These are phyloP conservation scores for Irpex sp. DNA, from an alignment of 1,284 basidiomycete species.

Conservation along the genomic window DNA sequence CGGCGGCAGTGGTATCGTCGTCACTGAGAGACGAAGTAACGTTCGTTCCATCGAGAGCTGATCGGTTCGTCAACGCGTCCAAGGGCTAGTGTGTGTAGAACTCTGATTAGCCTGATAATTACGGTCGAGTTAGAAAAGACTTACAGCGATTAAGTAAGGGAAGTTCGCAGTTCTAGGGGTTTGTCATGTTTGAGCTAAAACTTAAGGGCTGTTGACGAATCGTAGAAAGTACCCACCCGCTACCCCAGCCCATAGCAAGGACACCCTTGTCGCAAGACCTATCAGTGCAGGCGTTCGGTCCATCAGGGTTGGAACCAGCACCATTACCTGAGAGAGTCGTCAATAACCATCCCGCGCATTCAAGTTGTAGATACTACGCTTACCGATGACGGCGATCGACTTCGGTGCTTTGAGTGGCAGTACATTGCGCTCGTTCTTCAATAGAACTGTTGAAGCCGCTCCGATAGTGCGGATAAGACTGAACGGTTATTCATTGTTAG, in stretches of 20 bases:
- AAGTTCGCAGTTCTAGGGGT: slow-evolving; percentile 25
- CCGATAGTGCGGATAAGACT: slow-evolving; percentile 66
- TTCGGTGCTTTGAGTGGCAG: slow-evolving; percentile 57
- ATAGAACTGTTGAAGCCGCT: slow-evolving; percentile 64
- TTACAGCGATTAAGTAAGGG: slow-evolving; percentile 29
- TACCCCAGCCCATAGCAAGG: slow-evolving; percentile 56
- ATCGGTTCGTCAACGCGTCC: slow-evolving; percentile 43
- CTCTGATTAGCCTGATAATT: background rate
- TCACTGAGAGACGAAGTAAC: slow-evolving; percentile 54
- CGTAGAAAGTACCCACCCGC: slow-evolving; percentile 31
- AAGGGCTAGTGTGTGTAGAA: slow-evolving; percentile 31
- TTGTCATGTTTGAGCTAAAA: background rate
- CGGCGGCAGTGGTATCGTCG: slow-evolving; percentile 48
- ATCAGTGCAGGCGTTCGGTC: slow-evolving; percentile 23
- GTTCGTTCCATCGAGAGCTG: slow-evolving; percentile 35
- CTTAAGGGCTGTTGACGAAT: background rate
- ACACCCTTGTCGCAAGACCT: slow-evolving; percentile 29
- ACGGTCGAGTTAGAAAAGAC: background rate
- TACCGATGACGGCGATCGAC: slow-evolving; percentile 59
- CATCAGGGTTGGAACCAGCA: slow-evolving; percentile 8
- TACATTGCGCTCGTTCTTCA: slow-evolving; percentile 61
- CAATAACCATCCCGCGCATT: background rate
- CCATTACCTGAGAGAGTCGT: slow-evolving; percentile 50
- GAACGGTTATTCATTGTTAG: slow-evolving; percentile 3
- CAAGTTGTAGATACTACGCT: slow-evolving; percentile 14